phyloP scores from a whole-genome alignment of 2,329 filamentous ascomycete species.

The Pseudofabraea citricarpa region DNA sequence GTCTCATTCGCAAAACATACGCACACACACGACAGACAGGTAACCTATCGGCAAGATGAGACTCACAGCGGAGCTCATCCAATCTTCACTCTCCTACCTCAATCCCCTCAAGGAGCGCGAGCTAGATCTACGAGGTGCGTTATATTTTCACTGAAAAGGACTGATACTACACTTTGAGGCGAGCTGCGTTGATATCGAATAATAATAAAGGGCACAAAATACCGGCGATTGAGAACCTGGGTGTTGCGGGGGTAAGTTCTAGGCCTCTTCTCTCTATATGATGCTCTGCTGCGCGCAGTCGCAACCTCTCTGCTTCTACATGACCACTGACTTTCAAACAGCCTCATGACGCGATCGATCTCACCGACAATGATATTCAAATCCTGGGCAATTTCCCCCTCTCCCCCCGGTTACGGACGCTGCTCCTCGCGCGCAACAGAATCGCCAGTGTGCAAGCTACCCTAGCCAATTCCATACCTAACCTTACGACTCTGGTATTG shows the following conservation, averaged over 20 bases:
- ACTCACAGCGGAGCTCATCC: slow-evolving; percentile 92
- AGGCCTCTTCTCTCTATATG: slow-evolving; percentile 3
- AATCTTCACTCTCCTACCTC: slow-evolving; percentile 93
- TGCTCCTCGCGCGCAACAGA: slow-evolving; percentile 87
- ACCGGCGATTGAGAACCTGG: slow-evolving; percentile 94
- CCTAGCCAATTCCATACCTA: slow-evolving; percentile 72
- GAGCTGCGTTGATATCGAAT: slow-evolving; percentile 80
- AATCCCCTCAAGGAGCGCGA: slow-evolving; percentile 98
- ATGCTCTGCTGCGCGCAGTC: background rate
- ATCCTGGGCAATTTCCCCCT: slow-evolving; percentile 88
- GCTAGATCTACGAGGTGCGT: slow-evolving; percentile 98
- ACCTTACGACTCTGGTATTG: slow-evolving; percentile 75
- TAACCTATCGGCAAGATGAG: slow-evolving; percentile 56
- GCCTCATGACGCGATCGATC: slow-evolving; percentile 95
- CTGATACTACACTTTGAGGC: slow-evolving; percentile 82
- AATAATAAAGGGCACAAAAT: slow-evolving; percentile 84
- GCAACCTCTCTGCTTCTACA: slow-evolving; percentile 4
- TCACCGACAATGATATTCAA: slow-evolving; percentile 97
- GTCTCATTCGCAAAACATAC: background rate
- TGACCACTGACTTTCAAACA: slow-evolving; percentile 31
- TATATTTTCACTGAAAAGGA: slow-evolving; percentile 67
- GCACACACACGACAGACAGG: background rate
- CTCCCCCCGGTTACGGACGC: slow-evolving; percentile 78
- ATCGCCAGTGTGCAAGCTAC: slow-evolving; percentile 75
- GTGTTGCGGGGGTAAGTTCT: slow-evolving; percentile 77